These are phyloP conservation scores for Scorias spongiosa DNA, from an alignment of 2,329 filamentous ascomycete species.

Conservation along the genomic window DNA sequence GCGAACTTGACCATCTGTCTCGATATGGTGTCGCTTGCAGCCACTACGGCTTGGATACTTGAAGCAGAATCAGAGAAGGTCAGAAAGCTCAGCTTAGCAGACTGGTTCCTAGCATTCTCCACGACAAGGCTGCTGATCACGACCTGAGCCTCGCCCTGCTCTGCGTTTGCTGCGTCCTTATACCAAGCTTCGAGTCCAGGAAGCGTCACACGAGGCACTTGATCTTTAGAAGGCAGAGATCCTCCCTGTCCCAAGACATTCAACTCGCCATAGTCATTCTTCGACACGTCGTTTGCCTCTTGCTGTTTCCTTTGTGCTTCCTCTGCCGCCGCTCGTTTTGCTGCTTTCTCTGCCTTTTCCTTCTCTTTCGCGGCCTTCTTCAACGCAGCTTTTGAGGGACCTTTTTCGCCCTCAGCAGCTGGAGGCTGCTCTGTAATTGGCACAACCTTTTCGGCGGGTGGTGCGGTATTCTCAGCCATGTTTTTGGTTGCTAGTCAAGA, in stretches of 20 bases:
- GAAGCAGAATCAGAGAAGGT: constrained; percentile 64
- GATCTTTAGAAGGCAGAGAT: constrained; percentile 32
- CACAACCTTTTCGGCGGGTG: constrained; percentile 5
- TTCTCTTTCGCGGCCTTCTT: constrained; percentile 86
- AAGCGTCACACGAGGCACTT: constrained; percentile 42
- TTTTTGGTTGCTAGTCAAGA: neutral
- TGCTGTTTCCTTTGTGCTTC: constrained; percentile 50
- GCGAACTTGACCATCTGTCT: constrained; percentile 95
- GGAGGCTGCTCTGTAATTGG: constrained; percentile 8
- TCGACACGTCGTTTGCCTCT: constrained; percentile 48
- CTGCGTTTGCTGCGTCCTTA: constrained; percentile 38
- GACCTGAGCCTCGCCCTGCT: constrained; percentile 38
- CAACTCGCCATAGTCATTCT: constrained; percentile 66
- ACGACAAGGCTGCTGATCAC: constrained; percentile 60
- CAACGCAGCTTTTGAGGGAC: constrained; percentile 59
- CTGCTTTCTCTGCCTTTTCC: constrained; percentile 63
- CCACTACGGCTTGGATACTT: constrained; percentile 69
- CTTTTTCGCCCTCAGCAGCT: constrained; percentile 23
- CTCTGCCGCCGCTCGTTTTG: constrained; percentile 52
- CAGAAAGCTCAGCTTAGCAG: constrained; percentile 81
- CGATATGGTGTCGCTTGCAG: constrained; percentile 44
- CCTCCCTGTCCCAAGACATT: constrained; percentile 40
- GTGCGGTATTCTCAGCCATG: constrained; percentile 5
- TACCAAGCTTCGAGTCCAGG: constrained; percentile 46
- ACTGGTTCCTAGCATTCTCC: constrained; percentile 76